Evolutionary conservation across 1,284 basidiomycete genomes (phyloP).

Genomic region (Papiliotrema laurentii): DNA sequence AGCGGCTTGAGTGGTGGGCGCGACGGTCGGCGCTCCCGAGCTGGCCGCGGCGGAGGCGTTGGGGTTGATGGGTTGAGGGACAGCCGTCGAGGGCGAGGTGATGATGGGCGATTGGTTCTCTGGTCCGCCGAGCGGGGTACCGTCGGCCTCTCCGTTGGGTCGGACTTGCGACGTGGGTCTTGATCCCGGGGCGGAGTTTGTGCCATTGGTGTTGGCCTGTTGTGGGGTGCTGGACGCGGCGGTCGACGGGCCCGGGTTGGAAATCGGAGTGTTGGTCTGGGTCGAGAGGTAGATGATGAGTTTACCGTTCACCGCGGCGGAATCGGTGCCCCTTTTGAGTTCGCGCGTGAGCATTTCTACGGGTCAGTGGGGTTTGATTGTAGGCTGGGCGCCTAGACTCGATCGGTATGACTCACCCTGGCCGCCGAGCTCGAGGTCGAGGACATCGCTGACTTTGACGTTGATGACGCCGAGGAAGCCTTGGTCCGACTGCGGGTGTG

Average conservation of each 20-base stretch:
- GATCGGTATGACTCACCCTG: conserved; percentile 61
- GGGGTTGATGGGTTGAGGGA: conserved; percentile 23
- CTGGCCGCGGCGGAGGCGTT: conserved; percentile 23
- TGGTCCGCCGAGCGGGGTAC: conserved; percentile 11
- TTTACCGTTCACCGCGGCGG: conserved; percentile 79
- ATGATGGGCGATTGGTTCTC: conserved; percentile 18
- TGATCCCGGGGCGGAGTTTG: conserved; percentile 23
- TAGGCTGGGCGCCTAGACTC: too few relatives aligned
- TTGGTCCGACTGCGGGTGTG: conserved; percentile 58
- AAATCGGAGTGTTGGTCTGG: conserved; percentile 67
- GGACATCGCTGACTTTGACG: conserved; percentile 78
- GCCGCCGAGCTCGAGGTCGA: conserved; percentile 82
- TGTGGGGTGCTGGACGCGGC: conserved; percentile 9
- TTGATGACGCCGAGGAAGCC: conserved; percentile 94
- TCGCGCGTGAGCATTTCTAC: conserved; percentile 74
- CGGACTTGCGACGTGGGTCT: conserved; percentile 24
- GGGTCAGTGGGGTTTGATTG: conserved; percentile 2
- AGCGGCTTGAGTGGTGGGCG: conserved; percentile 49
- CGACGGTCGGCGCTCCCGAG: conserved; percentile 31
- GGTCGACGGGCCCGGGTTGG: conserved; percentile 59
- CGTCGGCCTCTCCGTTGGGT: conserved; percentile 16
- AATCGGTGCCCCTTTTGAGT: conserved; percentile 80
- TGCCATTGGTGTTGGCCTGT: conserved; percentile 15
- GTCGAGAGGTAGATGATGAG: conserved; percentile 79
- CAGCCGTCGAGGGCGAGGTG: conserved; percentile 19